Percentiles rank a stretch among this genome's conserved stretches.
Evolutionary conservation across 805 yeast species (phyloP).

Genomic region (Ogataea pini): DNA sequence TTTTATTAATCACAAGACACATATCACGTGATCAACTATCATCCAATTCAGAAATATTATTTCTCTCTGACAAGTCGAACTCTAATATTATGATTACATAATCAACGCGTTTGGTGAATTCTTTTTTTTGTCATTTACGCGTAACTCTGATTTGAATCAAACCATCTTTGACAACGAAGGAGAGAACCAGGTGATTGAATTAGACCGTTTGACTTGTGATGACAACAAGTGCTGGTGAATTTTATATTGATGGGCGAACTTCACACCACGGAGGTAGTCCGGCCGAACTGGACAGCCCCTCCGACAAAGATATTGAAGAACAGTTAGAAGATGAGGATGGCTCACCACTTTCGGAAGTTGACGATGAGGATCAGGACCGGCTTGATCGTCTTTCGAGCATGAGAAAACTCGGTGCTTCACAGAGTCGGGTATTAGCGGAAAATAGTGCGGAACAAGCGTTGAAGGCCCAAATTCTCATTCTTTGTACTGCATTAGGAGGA

Average conservation of each 20-base stretch:
- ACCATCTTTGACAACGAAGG: neutral
- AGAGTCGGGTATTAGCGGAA: too few relatives aligned
- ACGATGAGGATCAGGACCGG: conserved; percentile 13
- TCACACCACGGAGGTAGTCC: too few relatives aligned
- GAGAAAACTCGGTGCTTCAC: too few relatives aligned
- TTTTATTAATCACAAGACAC: too few relatives aligned
- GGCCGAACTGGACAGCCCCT: too few relatives aligned
- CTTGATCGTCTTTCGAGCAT: too few relatives aligned
- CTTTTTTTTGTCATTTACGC: neutral
- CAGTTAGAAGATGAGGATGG: conserved; percentile 23
- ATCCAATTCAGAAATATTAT: too few relatives aligned
- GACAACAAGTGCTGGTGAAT: neutral
- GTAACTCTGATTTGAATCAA: neutral
- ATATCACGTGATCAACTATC: too few relatives aligned
- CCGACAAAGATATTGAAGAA: conserved; percentile 28
- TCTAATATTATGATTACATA: neutral
- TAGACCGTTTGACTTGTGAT: too few relatives aligned
- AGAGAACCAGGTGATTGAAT: too few relatives aligned
- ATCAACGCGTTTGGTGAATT: neutral
- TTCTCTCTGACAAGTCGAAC: too few relatives aligned
- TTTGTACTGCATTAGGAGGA: conserved; percentile 91
- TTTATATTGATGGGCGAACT: too few relatives aligned
- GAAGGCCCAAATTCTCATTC: conserved; percentile 73
- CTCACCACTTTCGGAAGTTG: conserved; percentile 22
- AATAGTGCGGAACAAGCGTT: conserved; percentile 42